A percentile compares a stretch with the other conserved stretches of the same genome.
phyloP scores from a whole-genome alignment of 192 early-diverging fungal species.

The Linnemannia exigua region DNA sequence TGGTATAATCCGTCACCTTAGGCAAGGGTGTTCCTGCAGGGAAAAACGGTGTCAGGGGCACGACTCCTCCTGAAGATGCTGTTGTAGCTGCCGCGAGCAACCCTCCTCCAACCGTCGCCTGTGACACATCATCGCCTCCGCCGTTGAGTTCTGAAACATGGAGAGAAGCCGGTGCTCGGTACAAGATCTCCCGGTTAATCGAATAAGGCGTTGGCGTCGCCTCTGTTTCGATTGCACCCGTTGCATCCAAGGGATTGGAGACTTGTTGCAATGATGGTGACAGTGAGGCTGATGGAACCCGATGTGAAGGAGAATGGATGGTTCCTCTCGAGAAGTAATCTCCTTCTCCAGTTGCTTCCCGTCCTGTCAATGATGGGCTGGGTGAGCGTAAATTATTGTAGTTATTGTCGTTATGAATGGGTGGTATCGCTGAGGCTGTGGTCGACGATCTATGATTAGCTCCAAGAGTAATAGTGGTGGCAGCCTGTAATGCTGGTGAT shows the following conservation, averaged over 20 bases:
- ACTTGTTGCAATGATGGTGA: not conserved
- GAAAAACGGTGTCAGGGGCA: conserved; percentile 20
- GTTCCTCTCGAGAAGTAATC: not conserved
- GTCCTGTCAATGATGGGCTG: not conserved
- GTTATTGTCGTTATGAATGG: not conserved
- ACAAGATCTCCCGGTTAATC: conserved; percentile 37
- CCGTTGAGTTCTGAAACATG: conserved; percentile 1
- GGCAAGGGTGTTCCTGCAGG: conserved; percentile 27
- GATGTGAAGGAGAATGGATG: not conserved
- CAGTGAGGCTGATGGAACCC: not conserved
- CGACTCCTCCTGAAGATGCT: not conserved
- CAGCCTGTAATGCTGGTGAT: not conserved
- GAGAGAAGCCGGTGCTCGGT: conserved; percentile 31
- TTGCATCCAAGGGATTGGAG: not conserved
- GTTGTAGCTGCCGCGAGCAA: not conserved
- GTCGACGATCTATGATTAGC: not conserved
- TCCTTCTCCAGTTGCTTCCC: not conserved
- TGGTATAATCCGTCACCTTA: conserved; percentile 46
- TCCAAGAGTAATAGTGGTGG: too few relatives aligned
- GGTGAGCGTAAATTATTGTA: not conserved
- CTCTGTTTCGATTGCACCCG: not conserved
- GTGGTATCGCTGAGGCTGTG: not conserved
- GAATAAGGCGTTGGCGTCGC: not conserved
- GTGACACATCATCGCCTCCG: not conserved
- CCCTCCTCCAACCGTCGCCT: not conserved